Percentiles rank a stretch among this genome's conserved stretches.
Evolutionary conservation across 176 grass and related monocot species (phyloP).

Genomic region (Cenchrus fungigraminus): DNA sequence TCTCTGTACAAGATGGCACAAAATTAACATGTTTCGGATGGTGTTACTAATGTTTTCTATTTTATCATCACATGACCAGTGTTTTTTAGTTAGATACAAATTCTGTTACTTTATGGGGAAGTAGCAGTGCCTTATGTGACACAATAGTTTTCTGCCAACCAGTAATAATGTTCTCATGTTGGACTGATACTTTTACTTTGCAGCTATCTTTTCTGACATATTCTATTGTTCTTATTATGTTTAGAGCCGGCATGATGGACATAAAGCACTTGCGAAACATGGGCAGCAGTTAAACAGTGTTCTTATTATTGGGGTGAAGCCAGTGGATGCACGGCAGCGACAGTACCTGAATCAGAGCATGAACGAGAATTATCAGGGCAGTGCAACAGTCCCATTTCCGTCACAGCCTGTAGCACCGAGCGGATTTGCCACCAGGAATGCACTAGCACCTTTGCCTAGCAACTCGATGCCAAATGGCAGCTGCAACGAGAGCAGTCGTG

Average conservation of each 20-base stretch:
- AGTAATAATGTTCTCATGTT: constrained; percentile 17
- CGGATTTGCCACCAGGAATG: constrained; percentile 39
- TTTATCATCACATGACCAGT: neutral
- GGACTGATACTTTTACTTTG: neutral
- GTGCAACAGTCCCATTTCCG: constrained; percentile 48
- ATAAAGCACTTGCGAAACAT: constrained; percentile 77
- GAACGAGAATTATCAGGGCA: constrained; percentile 39
- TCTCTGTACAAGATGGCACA: neutral
- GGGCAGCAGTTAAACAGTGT: constrained; percentile 79
- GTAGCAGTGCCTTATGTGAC: constrained; percentile 9
- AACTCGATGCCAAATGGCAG: constrained; percentile 54
- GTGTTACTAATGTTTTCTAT: neutral
- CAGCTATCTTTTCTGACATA: constrained; percentile 29
- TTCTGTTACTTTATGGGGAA: neutral
- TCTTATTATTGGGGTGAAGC: constrained; percentile 84
- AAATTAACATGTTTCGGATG: neutral
- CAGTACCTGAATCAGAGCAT: constrained; percentile 64
- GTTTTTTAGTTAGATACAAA: constrained; percentile 10
- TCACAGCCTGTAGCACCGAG: constrained; percentile 39
- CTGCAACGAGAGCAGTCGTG: constrained; percentile 25
- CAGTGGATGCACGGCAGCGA: constrained; percentile 67
- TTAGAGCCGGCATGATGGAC: constrained; percentile 72
- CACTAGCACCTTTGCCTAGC: constrained; percentile 41
- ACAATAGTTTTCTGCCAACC: neutral
- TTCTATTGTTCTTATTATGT: constrained; percentile 4